These are phyloP conservation scores for Erodium moschatum DNA, from an alignment of 441 rosid species.

Conservation along the genomic window DNA sequence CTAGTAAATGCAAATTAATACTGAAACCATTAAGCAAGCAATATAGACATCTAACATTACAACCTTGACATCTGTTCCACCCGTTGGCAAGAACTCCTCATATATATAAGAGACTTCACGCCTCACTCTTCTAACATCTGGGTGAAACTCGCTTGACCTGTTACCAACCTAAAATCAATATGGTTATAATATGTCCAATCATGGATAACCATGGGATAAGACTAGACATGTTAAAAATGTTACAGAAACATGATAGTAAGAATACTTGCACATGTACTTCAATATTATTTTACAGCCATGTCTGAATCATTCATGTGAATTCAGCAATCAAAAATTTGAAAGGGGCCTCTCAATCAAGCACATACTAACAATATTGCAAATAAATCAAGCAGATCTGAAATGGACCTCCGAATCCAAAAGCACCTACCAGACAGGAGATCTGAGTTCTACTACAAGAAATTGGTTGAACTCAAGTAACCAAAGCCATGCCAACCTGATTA, in stretches of 20 bases:
- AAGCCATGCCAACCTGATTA: conserved; percentile 2
- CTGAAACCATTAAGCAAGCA: conserved; percentile 2
- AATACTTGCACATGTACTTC: neutral
- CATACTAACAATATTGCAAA: neutral
- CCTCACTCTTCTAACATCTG: conserved; percentile 94
- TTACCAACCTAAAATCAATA: conserved; percentile 67
- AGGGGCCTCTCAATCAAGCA: neutral
- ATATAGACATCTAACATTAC: conserved; percentile 6
- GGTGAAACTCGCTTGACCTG: conserved; percentile 94
- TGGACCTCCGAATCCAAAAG: neutral
- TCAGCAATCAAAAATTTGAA: conserved; percentile 8
- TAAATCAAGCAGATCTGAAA: neutral
- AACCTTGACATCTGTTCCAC: conserved; percentile 99
- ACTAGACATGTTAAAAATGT: too few relatives aligned
- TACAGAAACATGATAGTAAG: neutral
- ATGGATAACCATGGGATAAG: neutral
- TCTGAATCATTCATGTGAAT: neutral
- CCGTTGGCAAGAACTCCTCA: conserved; percentile 98
- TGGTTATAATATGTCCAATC: conserved; percentile 6
- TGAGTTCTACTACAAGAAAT: neutral
- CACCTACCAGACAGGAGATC: neutral
- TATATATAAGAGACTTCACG: conserved; percentile 97
- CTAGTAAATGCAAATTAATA: neutral
- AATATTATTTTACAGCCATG: neutral
- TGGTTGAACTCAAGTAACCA: neutral